Evolutionary conservation across 257 asterid species (phyloP).

Genomic region (Solanum corneliomulleri): DNA sequence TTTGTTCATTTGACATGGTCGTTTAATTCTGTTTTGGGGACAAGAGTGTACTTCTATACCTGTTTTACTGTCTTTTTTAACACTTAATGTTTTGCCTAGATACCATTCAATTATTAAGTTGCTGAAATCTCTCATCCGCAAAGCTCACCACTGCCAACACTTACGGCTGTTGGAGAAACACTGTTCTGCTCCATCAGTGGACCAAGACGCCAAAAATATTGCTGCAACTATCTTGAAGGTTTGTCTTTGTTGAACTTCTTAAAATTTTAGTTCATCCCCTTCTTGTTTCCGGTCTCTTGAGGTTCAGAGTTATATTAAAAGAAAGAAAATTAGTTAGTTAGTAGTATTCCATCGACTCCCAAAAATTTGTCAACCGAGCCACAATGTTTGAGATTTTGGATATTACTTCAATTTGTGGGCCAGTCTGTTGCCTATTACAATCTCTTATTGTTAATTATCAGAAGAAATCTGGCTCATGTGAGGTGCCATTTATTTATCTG

Average conservation of each 20-base stretch:
- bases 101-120: slow-evolving; percentile 52
- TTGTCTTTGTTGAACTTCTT: slow-evolving; percentile 9
- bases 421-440: neutral
- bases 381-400: neutral
- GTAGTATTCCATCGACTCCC: neutral
- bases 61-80: neutral
- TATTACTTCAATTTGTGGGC: neutral
- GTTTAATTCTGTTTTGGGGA: neutral
- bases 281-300: neutral
- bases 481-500: neutral
- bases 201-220: slow-evolving; percentile 11
- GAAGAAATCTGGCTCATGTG: neutral
- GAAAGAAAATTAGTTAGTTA: neutral
- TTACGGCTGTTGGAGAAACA: slow-evolving; percentile 69
- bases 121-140: slow-evolving; percentile 53
- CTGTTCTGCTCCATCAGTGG: slow-evolving; percentile 36
- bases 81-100: slow-evolving; percentile 27
- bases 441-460: neutral
- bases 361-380: neutral
- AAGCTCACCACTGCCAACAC: slow-evolving; percentile 40
- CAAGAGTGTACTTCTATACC: neutral
- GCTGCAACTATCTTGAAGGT: slow-evolving; percentile 31
- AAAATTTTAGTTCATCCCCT: neutral
- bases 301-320: neutral
- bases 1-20: neutral